A percentile compares a stretch with the other conserved stretches of the same genome.
phyloP scores from a whole-genome alignment of 257 asterid species.

The Rauvolfia tetraphylla region DNA sequence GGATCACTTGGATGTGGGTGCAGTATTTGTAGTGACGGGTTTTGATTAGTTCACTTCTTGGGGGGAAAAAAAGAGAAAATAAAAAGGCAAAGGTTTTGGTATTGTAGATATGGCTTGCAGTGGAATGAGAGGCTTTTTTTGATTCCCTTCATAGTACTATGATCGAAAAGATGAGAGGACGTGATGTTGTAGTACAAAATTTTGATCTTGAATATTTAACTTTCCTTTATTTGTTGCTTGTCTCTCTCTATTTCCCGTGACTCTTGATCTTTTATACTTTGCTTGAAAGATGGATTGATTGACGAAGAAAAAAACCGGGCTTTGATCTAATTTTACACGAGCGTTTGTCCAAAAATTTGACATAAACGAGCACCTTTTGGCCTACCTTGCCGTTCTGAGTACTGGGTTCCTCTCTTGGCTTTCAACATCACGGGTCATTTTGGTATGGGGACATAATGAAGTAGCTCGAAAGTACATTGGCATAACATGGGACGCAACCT shows the following conservation, averaged over 20 bases:
- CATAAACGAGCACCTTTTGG: slow-evolving; percentile 12
- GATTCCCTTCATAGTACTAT: neutral
- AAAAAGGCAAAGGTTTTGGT: neutral
- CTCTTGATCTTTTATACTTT: neutral
- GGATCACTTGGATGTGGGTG: neutral
- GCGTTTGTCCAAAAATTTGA: slow-evolving; percentile 6
- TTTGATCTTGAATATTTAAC: too few relatives aligned
- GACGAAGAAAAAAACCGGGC: neutral
- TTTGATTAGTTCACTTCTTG: too few relatives aligned
- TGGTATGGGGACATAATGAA: neutral
- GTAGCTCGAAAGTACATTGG: neutral
- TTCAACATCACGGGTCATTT: slow-evolving; percentile 6
- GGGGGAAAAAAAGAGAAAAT: neutral
- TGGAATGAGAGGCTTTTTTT: neutral
- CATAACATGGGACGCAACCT: neutral
- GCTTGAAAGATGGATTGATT: neutral
- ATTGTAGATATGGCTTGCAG: neutral
- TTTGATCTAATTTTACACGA: neutral
- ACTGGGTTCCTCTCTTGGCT: neutral
- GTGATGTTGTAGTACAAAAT: neutral
- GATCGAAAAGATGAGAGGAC: neutral
- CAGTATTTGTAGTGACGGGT: too few relatives aligned
- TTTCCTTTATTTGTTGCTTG: neutral
- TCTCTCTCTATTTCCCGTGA: slow-evolving; percentile 15
- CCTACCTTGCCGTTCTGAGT: neutral